Conservation (phyloP, 805 yeast genomes). For the Candida yuanshanica region DNA sequence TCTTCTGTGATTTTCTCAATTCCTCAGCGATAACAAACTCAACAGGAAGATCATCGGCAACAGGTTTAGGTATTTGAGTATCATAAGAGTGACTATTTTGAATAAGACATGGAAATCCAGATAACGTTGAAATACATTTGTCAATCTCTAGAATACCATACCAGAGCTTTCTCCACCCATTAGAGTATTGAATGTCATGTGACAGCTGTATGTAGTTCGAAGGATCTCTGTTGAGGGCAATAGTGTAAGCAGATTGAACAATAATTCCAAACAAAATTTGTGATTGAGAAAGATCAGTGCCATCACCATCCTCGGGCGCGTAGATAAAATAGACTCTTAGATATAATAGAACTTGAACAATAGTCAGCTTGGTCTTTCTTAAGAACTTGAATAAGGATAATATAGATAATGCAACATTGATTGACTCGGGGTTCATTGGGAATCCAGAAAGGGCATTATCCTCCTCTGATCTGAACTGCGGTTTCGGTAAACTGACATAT, state of each 20-base stretch:
- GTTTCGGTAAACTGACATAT: slow-evolving; percentile 33
- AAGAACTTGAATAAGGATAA: slow-evolving; percentile 36
- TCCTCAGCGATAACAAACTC: slow-evolving; percentile 15
- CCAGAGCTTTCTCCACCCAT: slow-evolving; percentile 23
- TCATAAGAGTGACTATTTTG: slow-evolving; percentile 15
- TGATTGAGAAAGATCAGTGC: slow-evolving; percentile 36
- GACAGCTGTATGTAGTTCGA: slow-evolving; percentile 19
- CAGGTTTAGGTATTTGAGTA: slow-evolving; percentile 11
- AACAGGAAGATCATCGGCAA: slow-evolving; percentile 1
- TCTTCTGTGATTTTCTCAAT: slow-evolving; percentile 12
- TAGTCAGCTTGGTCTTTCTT: slow-evolving; percentile 32
- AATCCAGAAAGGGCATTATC: slow-evolving; percentile 25
- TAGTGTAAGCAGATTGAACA: slow-evolving; percentile 37
- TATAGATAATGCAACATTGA: slow-evolving; percentile 34
- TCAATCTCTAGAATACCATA: slow-evolving; percentile 21
- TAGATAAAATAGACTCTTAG: slow-evolving; percentile 33
- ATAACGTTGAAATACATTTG: slow-evolving; percentile 13
- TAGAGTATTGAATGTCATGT: slow-evolving; percentile 12
- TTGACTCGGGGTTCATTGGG: slow-evolving; percentile 35
- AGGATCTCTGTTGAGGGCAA: slow-evolving; percentile 47
- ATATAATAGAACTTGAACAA: slow-evolving; percentile 40
- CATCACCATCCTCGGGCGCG: slow-evolving; percentile 47
- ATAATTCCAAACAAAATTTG: slow-evolving; percentile 33
- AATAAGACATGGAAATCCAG: slow-evolving; percentile 20
- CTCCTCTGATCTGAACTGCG: slow-evolving; percentile 4